phyloP scores from a whole-genome alignment of 805 yeast species.

The Debaryomyces prosopidis region DNA sequence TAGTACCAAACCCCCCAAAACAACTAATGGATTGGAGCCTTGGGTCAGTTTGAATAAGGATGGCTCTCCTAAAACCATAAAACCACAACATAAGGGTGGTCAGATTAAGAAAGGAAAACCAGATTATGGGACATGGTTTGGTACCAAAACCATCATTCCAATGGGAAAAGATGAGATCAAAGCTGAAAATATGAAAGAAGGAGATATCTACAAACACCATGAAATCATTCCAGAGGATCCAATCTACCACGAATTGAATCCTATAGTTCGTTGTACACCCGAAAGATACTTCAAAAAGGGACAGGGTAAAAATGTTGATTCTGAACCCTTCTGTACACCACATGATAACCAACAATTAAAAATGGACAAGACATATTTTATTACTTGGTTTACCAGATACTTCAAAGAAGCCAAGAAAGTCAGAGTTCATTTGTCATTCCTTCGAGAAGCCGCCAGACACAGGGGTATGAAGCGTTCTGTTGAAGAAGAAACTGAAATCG shows the following conservation, averaged over 20 bases:
- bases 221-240: constrained; percentile 63
- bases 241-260: constrained; percentile 71
- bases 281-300: constrained; percentile 69
- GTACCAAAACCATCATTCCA: constrained; percentile 60
- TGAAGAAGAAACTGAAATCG: constrained; percentile 13
- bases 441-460: constrained; percentile 54
- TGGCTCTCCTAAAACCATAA: constrained; percentile 78
- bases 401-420: constrained; percentile 61
- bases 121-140: constrained; percentile 73
- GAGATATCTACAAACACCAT: constrained; percentile 58
- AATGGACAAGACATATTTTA: constrained; percentile 65
- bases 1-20: constrained; percentile 67
- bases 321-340: constrained; percentile 89
- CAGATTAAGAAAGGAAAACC: constrained; percentile 65
- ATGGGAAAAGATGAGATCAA: constrained; percentile 62
- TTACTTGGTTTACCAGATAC: constrained; percentile 77
- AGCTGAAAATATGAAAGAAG: constrained; percentile 72
- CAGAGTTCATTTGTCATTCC: constrained; percentile 63
- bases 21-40: constrained; percentile 69
- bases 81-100: constrained; percentile 76
- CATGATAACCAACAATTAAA: constrained; percentile 57
- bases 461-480: constrained; percentile 57
- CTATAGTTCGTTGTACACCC: constrained; percentile 84
- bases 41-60: constrained; percentile 79
- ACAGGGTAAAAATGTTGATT: constrained; percentile 48